phyloP scores from a whole-genome alignment of 2,329 filamentous ascomycete species.

The Ophiostoma quercus region DNA sequence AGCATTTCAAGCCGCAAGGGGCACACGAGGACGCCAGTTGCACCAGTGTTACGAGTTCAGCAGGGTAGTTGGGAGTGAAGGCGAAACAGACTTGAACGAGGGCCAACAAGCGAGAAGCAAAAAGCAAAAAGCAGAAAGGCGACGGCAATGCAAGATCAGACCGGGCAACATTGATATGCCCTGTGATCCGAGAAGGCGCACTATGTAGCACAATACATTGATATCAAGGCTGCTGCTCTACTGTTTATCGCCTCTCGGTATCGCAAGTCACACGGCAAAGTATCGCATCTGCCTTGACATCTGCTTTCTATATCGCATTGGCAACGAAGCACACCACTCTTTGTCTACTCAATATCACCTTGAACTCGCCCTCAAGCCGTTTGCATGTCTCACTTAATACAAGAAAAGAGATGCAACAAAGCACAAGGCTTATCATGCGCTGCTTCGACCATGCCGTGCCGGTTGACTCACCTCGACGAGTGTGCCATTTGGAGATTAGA shows the following conservation, averaged over 20 bases:
- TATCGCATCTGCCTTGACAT: neutral
- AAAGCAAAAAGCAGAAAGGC: too few species aligned
- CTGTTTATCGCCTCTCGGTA: neutral
- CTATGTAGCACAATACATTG: neutral
- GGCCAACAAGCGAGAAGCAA: neutral
- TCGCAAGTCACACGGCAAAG: neutral
- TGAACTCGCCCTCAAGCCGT: neutral
- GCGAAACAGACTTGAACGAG: neutral
- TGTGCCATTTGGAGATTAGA: neutral
- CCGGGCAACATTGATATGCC: neutral
- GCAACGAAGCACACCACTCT: neutral
- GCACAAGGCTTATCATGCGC: neutral
- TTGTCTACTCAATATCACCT: too few species aligned
- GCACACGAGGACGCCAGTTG: neutral
- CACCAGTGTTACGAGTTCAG: constrained; percentile 16
- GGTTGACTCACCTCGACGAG: constrained; percentile 12
- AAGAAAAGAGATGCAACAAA: neutral
- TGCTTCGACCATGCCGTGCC: neutral
- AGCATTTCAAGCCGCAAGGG: neutral
- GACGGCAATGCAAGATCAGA: neutral
- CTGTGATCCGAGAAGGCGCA: neutral
- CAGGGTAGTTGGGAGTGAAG: neutral
- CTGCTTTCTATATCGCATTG: neutral
- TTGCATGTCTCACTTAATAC: neutral
- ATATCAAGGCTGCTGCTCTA: neutral